These are phyloP conservation scores for Lactarius indigo DNA, from an alignment of 768 basidiomycete genomes.

Conservation along the genomic window DNA sequence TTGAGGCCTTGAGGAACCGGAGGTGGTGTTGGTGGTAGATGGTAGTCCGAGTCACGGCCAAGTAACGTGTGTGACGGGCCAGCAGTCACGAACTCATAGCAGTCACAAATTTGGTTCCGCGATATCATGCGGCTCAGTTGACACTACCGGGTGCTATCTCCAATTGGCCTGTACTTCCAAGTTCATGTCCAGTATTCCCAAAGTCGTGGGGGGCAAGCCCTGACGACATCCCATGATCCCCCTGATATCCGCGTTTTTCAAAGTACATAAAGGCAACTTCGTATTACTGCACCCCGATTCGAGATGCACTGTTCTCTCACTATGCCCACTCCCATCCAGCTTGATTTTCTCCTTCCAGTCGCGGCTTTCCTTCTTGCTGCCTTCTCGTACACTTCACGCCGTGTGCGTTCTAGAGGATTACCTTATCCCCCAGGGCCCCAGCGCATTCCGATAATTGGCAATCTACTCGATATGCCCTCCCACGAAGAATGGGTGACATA, in stretches of 20 bases:
- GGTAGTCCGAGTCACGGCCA: too few species aligned
- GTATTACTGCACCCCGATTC: not conserved
- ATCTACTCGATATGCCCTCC: conserved; percentile 10
- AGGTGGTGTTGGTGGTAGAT: too few species aligned
- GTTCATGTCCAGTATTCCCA: not conserved
- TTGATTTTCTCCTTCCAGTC: not conserved
- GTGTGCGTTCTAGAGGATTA: not conserved
- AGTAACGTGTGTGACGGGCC: too few species aligned
- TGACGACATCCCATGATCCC: not conserved
- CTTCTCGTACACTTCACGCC: not conserved
- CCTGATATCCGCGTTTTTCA: not conserved
- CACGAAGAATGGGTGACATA: conserved; percentile 7
- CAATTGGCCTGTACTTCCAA: too few species aligned
- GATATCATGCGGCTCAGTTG: too few species aligned
- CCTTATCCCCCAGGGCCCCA: conserved; percentile 19
- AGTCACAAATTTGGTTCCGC: too few species aligned
- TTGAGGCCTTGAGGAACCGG: too few species aligned
- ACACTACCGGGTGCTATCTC: too few species aligned
- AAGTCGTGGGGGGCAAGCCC: not conserved
- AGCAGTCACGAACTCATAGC: too few species aligned
- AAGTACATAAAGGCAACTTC: not conserved
- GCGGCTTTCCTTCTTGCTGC: not conserved
- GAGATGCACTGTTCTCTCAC: not conserved
- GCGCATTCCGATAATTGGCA: conserved; percentile 14
- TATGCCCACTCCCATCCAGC: not conserved